Percentiles rank a stretch among this genome's conserved stretches.
phyloP scores from a whole-genome alignment of 805 yeast species.

The Dipodascus geniculatus region DNA sequence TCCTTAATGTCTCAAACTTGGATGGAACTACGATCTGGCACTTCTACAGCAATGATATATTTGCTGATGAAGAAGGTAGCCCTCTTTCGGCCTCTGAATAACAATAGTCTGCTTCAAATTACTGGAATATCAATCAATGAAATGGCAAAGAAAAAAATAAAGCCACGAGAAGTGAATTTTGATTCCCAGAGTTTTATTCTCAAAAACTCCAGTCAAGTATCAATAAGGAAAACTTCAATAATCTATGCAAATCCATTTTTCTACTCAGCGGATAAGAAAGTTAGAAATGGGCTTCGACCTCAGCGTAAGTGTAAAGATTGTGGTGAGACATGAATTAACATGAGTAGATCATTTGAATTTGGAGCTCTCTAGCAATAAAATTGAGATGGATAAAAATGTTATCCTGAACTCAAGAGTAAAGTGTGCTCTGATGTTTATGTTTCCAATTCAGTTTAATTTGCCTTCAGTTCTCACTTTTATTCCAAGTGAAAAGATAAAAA shows the following conservation, averaged over 20 bases:
- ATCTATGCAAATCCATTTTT: not conserved
- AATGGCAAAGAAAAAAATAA: not conserved
- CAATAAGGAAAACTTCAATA: not conserved
- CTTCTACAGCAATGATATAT: not conserved
- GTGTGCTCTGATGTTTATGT: not conserved
- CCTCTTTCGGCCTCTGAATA: not conserved
- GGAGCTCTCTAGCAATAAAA: not conserved
- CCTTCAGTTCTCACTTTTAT: not conserved
- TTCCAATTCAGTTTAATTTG: not conserved
- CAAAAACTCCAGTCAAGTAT: not conserved
- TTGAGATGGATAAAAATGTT: not conserved
- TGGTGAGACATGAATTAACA: no score
- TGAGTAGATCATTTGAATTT: not conserved
- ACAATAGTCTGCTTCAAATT: not conserved
- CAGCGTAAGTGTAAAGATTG: no score
- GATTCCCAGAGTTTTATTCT: not conserved
- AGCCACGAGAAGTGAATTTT: not conserved
- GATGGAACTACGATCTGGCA: not conserved
- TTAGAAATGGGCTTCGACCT: not conserved
- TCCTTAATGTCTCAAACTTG: not conserved
- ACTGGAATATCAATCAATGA: not conserved
- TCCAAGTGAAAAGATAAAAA: not conserved
- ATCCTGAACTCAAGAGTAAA: not conserved
- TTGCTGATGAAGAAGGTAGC: not conserved
- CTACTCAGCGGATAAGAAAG: not conserved